Percentiles rank a stretch among this genome's conserved stretches.
These are phyloP conservation scores for Udeniomyces megalosporus DNA, from an alignment of 768 basidiomycete genomes.

Conservation along the genomic window DNA sequence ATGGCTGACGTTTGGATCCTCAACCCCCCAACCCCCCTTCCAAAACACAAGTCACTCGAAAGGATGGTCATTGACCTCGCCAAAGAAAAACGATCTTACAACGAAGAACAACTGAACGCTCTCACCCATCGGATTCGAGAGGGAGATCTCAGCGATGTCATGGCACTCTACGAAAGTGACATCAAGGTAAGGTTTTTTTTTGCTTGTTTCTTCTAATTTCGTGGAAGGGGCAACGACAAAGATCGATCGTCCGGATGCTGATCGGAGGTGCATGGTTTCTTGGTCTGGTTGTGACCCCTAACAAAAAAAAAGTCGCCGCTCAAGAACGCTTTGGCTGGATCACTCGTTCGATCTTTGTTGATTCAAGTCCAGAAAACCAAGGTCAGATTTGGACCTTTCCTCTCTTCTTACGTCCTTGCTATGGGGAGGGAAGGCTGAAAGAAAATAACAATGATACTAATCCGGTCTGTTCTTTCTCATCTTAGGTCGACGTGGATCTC, in stretches of 20 bases:
- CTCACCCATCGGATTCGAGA: constrained; percentile 50
- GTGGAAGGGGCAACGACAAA: neutral
- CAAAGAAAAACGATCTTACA: constrained; percentile 57
- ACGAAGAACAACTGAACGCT: constrained; percentile 44
- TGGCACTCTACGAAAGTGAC: constrained; percentile 78
- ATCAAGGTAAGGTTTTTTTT: constrained; percentile 41
- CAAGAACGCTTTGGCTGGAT: constrained; percentile 61
- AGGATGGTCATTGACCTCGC: constrained; percentile 81
- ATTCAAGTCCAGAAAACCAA: constrained; percentile 95
- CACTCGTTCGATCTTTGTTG: constrained; percentile 64
- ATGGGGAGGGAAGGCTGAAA: too few species aligned
- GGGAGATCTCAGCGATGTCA: constrained; percentile 74
- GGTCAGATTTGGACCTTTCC: constrained; percentile 31
- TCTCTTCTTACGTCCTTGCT: neutral
- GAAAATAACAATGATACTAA: neutral
- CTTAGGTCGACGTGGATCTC: constrained; percentile 77
- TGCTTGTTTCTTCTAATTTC: neutral
- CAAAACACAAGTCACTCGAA: constrained; percentile 53
- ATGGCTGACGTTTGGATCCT: neutral
- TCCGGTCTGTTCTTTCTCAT: constrained; percentile 1
- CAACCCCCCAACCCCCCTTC: too few species aligned
- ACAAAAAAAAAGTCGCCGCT: constrained; percentile 44
- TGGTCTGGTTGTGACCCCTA: too few species aligned
- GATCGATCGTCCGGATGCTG: neutral
- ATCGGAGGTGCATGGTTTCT: neutral